These are phyloP conservation scores for Raddia guianensis DNA, from an alignment of 176 grass and related monocot species.

Conservation along the genomic window DNA sequence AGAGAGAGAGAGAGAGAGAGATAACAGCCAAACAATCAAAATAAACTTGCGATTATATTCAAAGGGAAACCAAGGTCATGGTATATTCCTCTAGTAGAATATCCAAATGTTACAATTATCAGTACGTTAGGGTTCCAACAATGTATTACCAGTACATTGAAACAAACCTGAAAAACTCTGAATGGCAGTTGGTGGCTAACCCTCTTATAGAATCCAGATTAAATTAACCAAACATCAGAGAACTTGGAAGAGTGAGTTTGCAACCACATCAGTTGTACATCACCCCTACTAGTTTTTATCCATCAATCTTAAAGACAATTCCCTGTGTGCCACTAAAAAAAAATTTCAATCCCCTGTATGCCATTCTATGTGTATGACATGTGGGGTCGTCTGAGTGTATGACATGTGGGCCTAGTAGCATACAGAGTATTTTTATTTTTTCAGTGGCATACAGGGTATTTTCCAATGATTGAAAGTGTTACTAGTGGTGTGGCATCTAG, in stretches of 20 bases:
- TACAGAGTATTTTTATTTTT: no score
- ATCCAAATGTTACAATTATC: background rate
- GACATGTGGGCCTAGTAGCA: no score
- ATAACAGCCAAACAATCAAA: background rate
- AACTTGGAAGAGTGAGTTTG: background rate
- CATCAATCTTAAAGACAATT: background rate
- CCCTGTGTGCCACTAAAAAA: no score
- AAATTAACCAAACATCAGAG: background rate
- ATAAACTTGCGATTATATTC: background rate
- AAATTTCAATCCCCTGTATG: no score
- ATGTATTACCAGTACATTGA: background rate
- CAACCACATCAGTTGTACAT: background rate
- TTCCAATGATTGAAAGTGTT: no score
- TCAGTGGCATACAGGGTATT: no score
- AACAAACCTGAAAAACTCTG: background rate
- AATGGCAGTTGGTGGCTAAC: background rate
- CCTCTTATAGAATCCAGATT: background rate
- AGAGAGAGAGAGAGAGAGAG: background rate
- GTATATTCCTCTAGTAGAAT: background rate
- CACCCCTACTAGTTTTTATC: background rate
- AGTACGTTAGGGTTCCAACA: background rate
- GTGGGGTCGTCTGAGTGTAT: no score
- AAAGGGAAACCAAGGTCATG: background rate
- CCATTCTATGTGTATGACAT: no score
- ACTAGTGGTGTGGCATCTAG: no score